Percentiles rank a stretch among this genome's conserved stretches.
These are phyloP conservation scores for Galerina sulciceps DNA, from an alignment of 768 basidiomycete species.

Conservation along the genomic window DNA sequence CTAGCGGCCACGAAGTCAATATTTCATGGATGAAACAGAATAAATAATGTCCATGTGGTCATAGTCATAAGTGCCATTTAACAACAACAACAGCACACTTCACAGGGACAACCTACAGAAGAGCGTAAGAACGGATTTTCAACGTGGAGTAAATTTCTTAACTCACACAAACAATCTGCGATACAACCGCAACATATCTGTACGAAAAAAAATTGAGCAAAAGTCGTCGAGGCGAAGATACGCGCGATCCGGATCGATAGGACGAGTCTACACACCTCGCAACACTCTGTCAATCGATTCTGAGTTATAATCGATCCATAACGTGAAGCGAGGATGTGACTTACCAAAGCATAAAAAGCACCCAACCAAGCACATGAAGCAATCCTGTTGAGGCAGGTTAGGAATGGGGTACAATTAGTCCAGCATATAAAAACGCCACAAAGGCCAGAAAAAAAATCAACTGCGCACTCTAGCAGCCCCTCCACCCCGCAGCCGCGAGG, in stretches of 20 bases:
- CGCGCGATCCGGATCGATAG: too few relatives aligned
- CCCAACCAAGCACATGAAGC: conserved; percentile 12
- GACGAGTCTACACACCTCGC: conserved; percentile 4
- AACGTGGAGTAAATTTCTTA: not conserved
- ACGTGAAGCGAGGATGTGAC: not conserved
- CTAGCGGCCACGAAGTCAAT: not conserved
- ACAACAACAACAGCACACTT: conserved; percentile 10
- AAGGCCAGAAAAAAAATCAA: not conserved
- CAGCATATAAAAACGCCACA: not conserved
- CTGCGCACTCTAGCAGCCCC: conserved; percentile 1
- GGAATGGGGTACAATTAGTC: not conserved
- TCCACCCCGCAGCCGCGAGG: conserved; percentile 1
- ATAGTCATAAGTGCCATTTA: not conserved
- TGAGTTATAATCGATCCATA: not conserved
- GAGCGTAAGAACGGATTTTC: not conserved
- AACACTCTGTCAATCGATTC: conserved; percentile 11
- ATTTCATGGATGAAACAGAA: not conserved
- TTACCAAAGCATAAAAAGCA: conserved; percentile 16
- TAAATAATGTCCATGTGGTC: not conserved
- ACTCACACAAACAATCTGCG: conserved; percentile 16
- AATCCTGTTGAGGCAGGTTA: not conserved
- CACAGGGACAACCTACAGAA: conserved; percentile 12
- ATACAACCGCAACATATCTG: conserved; percentile 19
- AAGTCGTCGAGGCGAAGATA: too few relatives aligned
- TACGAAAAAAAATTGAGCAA: not conserved